Conservation (phyloP, 2,329 filamentous ascomycete genomes). For the Ophiostoma sp. region DNA sequence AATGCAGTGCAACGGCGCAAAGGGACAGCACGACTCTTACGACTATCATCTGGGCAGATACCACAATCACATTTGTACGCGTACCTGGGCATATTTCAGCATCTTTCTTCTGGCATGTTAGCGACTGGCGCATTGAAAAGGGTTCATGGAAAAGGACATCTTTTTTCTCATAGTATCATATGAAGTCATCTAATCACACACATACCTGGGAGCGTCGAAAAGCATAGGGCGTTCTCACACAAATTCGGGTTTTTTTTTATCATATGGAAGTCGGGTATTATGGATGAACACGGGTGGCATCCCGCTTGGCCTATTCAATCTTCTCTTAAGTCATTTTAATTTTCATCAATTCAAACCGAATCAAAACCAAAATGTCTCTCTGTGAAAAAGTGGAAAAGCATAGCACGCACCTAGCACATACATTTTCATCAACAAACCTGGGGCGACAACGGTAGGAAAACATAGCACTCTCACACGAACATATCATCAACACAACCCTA, state of each 20-base stretch:
- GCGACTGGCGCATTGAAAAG: too few relatives aligned
- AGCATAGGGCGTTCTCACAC: not conserved
- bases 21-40: not conserved
- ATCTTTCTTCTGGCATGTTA: too few relatives aligned
- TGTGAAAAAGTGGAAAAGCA: not conserved
- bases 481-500: not conserved
- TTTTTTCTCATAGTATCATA: not conserved
- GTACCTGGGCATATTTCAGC: not conserved
- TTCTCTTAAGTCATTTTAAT: not conserved
- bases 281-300: not conserved
- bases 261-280: not conserved
- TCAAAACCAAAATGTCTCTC: not conserved
- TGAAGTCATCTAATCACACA: not conserved
- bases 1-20: not conserved
- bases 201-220: not conserved
- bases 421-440: too few relatives aligned
- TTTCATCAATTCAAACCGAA: not conserved
- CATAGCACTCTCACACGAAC: too few relatives aligned
- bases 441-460: too few relatives aligned
- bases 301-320: not conserved
- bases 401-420: too few relatives aligned
- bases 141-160: not conserved
- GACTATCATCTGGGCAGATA: not conserved
- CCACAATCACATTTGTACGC: not conserved
- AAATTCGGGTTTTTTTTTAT: not conserved